Percentiles rank a stretch among this genome's conserved stretches.
Conservation (phyloP, 257 asterid genomes). For the Solanum lycopersicoides region DNA sequence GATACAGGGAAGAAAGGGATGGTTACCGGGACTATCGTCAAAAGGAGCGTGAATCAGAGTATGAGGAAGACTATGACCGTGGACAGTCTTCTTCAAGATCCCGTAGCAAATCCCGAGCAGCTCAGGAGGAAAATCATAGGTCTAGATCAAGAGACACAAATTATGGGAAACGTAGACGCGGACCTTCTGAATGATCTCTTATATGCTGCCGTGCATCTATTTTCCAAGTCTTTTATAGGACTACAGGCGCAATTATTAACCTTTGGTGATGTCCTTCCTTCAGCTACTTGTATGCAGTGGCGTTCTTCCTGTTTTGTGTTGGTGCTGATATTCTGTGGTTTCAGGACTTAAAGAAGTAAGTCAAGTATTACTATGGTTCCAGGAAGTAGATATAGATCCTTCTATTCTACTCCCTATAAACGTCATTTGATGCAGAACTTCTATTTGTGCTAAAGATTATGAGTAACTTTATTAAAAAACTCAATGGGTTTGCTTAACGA, state of each 20-base stretch:
- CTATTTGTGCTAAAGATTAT: constrained; percentile 21
- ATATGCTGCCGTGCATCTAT: neutral
- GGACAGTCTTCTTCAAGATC: constrained; percentile 45
- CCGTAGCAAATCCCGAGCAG: constrained; percentile 36
- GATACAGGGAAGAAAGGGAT: constrained; percentile 34
- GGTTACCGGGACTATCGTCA: constrained; percentile 20
- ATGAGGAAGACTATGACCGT: constrained; percentile 27
- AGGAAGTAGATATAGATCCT: constrained; percentile 28
- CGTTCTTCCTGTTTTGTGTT: constrained; percentile 20
- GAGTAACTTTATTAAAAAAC: constrained; percentile 15
- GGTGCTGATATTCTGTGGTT: constrained; percentile 20
- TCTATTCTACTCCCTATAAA: constrained; percentile 15
- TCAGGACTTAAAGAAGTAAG: constrained; percentile 55
- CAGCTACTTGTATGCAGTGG: constrained; percentile 16
- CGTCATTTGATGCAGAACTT: constrained; percentile 24
- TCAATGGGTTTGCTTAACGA: constrained; percentile 26
- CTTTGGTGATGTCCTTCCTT: constrained; percentile 4
- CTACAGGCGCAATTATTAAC: neutral
- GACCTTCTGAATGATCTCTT: constrained; percentile 27
- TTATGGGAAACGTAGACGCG: constrained; percentile 40
- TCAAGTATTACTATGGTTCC: constrained; percentile 25
- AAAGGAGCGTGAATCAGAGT: constrained; percentile 24
- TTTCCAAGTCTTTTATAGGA: neutral
- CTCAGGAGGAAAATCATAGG: constrained; percentile 32
- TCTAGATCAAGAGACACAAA: constrained; percentile 36